These are phyloP conservation scores for Trichomonas tenax DNA, from an alignment of 208 protist species.

Conservation along the genomic window DNA sequence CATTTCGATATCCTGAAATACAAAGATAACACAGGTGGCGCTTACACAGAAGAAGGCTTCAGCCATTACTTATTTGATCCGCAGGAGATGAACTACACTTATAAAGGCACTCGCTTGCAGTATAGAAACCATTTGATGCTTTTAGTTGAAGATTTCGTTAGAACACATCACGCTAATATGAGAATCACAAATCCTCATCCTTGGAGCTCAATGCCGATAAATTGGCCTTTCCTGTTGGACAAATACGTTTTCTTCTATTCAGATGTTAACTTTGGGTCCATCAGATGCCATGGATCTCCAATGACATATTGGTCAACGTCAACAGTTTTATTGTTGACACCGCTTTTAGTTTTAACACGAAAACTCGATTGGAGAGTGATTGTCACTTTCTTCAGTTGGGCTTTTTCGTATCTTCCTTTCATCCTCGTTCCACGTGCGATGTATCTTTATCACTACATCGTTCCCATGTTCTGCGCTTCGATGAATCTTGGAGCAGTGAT, in stretches of 20 bases:
- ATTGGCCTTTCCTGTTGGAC: neutral
- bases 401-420: neutral
- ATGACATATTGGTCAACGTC: neutral
- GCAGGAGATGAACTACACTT: neutral
- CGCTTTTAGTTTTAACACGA: neutral
- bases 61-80: neutral
- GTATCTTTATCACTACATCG: neutral
- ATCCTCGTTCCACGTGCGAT: neutral
- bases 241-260: neutral
- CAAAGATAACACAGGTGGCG: neutral
- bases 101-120: neutral
- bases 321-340: neutral
- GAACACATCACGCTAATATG: neutral
- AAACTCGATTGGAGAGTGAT: neutral
- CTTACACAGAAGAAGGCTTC: neutral
- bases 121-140: neutral
- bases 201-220: neutral
- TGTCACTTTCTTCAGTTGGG: neutral
- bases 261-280: neutral
- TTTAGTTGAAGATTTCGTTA: neutral
- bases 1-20: neutral
- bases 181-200: constrained; percentile 1
- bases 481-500: neutral
- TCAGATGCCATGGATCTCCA: neutral
- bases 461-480: neutral